Percentiles rank a stretch among this genome's conserved stretches.
Evolutionary conservation across 352 stramenopile genomes (phyloP).

Genomic region (Phytophthora europaea): DNA sequence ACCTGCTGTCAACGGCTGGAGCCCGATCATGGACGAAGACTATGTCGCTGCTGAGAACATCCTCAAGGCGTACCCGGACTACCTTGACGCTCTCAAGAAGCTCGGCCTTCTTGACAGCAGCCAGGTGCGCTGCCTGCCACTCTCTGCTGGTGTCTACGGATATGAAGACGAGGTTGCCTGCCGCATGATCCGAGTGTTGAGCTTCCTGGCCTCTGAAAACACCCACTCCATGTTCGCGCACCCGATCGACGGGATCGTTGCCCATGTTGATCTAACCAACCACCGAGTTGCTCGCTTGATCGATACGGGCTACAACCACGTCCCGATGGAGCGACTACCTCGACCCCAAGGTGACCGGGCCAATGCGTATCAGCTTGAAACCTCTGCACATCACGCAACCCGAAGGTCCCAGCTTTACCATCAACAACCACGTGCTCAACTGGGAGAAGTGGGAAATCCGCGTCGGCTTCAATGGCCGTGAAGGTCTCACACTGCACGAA

Average conservation of each 20-base stretch:
- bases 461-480: conserved; percentile 81
- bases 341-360: conserved; percentile 36
- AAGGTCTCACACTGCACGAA: conserved; percentile 79
- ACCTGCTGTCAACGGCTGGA: conserved; percentile 34
- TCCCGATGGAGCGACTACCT: conserved; percentile 47
- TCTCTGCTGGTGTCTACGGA: conserved; percentile 45
- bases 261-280: conserved; percentile 47
- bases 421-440: conserved; percentile 66
- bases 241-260: conserved; percentile 46
- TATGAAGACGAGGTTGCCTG: conserved; percentile 38
- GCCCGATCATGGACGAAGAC: conserved; percentile 46
- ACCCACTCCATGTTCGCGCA: conserved; percentile 53
- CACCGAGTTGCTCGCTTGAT: conserved; percentile 37
- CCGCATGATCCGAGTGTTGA: conserved; percentile 54
- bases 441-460: conserved; percentile 86
- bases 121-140: conserved; percentile 31
- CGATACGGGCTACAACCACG: conserved; percentile 47
- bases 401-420: conserved; percentile 68
- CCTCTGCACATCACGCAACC: conserved; percentile 73
- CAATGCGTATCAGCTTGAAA: conserved; percentile 51
- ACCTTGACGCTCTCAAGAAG: conserved; percentile 39
- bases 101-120: conserved; percentile 41
- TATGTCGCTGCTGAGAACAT: conserved; percentile 42
- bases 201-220: conserved; percentile 35
- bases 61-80: conserved; percentile 43